Percentiles rank a stretch among this genome's conserved stretches.
Evolutionary conservation across 331 rosid species (phyloP).

Genomic region (Quercus lobata): DNA sequence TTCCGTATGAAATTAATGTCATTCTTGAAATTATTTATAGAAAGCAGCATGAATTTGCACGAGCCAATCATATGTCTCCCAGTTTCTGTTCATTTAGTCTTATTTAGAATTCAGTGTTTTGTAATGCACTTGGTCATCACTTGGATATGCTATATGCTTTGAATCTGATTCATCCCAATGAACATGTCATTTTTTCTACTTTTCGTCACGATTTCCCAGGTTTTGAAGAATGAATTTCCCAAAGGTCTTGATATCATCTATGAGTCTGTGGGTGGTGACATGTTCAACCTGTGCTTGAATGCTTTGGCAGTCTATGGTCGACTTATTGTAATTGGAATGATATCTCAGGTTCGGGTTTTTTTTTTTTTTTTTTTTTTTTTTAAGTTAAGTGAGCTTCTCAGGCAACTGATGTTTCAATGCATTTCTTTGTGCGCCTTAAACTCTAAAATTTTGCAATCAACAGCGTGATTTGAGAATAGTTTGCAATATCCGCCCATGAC

Average conservation of each 20-base stretch:
- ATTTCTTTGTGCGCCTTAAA: no score
- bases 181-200: constrained; percentile 2
- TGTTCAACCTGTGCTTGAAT: constrained; percentile 82
- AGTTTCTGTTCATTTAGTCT: neutral
- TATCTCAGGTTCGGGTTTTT: constrained; percentile 69
- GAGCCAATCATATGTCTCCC: neutral
- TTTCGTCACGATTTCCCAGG: constrained; percentile 36
- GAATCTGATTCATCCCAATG: neutral
- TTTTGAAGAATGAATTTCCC: constrained; percentile 68
- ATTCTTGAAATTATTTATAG: neutral
- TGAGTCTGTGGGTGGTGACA: constrained; percentile 94
- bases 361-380: neutral
- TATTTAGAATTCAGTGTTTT: neutral
- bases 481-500: no score
- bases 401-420: no score
- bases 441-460: no score
- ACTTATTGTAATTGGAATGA: constrained; percentile 92
- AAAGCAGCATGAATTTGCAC: neutral
- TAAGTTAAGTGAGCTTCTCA: no score
- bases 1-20: neutral
- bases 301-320: constrained; percentile 82
- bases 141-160: neutral
- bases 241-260: constrained; percentile 85
- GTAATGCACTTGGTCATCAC: neutral
- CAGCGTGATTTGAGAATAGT: no score